Conservation (phyloP, 257 asterid species). For the Craterostigma plantagineum region DNA sequence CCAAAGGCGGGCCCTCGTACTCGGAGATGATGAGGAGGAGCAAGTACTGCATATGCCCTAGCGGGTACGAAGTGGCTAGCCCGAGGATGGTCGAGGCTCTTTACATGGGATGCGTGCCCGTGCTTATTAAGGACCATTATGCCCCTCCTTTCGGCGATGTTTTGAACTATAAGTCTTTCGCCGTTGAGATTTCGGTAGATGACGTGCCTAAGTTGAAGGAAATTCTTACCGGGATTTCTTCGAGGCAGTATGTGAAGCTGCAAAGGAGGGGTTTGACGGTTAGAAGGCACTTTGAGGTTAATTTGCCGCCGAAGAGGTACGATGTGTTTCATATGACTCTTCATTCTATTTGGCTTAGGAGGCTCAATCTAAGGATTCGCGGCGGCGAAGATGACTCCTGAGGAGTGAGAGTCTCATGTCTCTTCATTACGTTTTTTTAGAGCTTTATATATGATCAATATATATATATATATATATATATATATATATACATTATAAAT, state of each 20-base stretch:
- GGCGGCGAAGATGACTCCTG: constrained; percentile 11
- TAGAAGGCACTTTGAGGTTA: constrained; percentile 63
- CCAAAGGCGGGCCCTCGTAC: constrained; percentile 39
- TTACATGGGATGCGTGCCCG: constrained; percentile 65
- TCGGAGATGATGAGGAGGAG: constrained; percentile 46
- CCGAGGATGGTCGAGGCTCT: constrained; percentile 80
- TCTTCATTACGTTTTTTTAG: no score
- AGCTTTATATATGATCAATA: no score
- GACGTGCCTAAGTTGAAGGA: constrained; percentile 44
- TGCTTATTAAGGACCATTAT: constrained; percentile 38
- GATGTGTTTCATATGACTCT: constrained; percentile 83
- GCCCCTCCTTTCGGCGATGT: constrained; percentile 68
- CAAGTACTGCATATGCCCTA: constrained; percentile 65
- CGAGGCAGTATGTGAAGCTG: constrained; percentile 48
- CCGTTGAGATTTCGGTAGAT: constrained; percentile 21
- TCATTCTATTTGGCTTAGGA: constrained; percentile 80
- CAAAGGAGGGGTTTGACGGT: constrained; percentile 48
- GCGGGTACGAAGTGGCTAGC: constrained; percentile 74
- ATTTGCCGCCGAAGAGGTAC: constrained; percentile 42
- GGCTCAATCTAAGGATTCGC: constrained; percentile 33
- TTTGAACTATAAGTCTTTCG: constrained; percentile 47
- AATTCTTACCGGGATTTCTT: constrained; percentile 37
- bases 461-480: no score
- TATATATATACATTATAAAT: no score
- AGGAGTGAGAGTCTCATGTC: no score